Conservation (phyloP, 345 rosid genomes). For the Melastoma malabathricum region DNA sequence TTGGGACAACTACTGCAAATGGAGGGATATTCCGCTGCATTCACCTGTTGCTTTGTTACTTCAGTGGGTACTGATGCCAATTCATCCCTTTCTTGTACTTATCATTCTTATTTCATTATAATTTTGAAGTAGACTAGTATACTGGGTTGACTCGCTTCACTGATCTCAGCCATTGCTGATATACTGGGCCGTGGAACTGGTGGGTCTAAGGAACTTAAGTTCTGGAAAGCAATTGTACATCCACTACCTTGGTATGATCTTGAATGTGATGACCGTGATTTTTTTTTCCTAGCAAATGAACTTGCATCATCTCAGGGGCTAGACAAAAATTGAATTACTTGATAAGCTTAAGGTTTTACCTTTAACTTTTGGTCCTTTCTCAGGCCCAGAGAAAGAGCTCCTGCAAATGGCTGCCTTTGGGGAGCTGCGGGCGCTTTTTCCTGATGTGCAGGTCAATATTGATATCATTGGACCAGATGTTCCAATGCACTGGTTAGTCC, state of each 20-base stretch:
- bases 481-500: constrained; percentile 43
- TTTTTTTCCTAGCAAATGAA: too few species aligned
- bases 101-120: too few species aligned
- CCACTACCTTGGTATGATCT: constrained; percentile 73
- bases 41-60: constrained; percentile 86
- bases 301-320: too few species aligned
- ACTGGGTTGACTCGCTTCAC: too few species aligned
- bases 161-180: constrained; percentile 66
- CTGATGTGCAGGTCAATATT: constrained; percentile 41
- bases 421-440: constrained; percentile 70
- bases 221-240: constrained; percentile 34
- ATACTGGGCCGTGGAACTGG: constrained; percentile 48
- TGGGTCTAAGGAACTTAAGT: constrained; percentile 23
- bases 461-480: constrained; percentile 77
- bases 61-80: constrained; percentile 54
- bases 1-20: constrained; percentile 67
- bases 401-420: constrained; percentile 66
- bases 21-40: constrained; percentile 65
- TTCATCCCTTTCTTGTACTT: too few species aligned
- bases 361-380: constrained; percentile 5
- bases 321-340: too few species aligned
- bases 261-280: too few species aligned
- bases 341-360: neutral
- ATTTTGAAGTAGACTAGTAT: too few species aligned
- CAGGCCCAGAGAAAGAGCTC: constrained; percentile 95